Percentiles rank a stretch among this genome's conserved stretches.
phyloP scores from a whole-genome alignment of 2,329 filamentous ascomycete genomes.

The Chaetomiaceae sp. region DNA sequence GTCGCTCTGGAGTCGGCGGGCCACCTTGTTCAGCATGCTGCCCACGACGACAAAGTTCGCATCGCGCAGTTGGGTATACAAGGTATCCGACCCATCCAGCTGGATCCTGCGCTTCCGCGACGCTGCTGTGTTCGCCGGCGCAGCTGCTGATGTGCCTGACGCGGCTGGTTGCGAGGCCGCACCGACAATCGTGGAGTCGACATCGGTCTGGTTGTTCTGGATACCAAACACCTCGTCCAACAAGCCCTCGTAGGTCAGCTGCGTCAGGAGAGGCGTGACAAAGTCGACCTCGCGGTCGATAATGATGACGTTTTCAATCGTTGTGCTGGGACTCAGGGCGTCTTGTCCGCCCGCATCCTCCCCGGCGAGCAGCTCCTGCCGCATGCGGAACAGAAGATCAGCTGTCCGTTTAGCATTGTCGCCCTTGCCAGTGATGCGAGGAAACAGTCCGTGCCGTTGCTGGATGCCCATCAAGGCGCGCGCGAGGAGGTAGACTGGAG shows the following conservation, averaged over 20 bases:
- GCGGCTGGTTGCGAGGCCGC: conserved; percentile 50
- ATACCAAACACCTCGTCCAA: conserved; percentile 93
- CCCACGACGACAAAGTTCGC: conserved; percentile 95
- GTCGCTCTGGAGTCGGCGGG: conserved; percentile 74
- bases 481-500: conserved; percentile 80
- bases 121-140: conserved; percentile 39
- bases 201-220: conserved; percentile 84
- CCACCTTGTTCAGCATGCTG: conserved; percentile 80
- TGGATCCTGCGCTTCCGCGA: conserved; percentile 78
- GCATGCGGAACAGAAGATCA: conserved; percentile 83
- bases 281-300: conserved; percentile 95
- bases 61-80: conserved; percentile 83
- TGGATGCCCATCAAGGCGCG: conserved; percentile 93
- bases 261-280: conserved; percentile 84
- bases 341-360: conserved; percentile 64
- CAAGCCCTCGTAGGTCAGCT: conserved; percentile 92
- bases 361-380: conserved; percentile 77
- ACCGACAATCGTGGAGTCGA: conserved; percentile 85
- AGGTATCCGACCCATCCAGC: conserved; percentile 80
- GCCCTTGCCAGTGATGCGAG: conserved; percentile 89
- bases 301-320: conserved; percentile 85
- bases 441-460: conserved; percentile 85
- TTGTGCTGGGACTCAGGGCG: conserved; percentile 76
- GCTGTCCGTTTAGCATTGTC: conserved; percentile 87
- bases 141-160: conserved; percentile 48